Base-by-base conservation (phyloP, 2,329 filamentous ascomycete genomes). In the Ascochyta clinopodiicola region DNA sequence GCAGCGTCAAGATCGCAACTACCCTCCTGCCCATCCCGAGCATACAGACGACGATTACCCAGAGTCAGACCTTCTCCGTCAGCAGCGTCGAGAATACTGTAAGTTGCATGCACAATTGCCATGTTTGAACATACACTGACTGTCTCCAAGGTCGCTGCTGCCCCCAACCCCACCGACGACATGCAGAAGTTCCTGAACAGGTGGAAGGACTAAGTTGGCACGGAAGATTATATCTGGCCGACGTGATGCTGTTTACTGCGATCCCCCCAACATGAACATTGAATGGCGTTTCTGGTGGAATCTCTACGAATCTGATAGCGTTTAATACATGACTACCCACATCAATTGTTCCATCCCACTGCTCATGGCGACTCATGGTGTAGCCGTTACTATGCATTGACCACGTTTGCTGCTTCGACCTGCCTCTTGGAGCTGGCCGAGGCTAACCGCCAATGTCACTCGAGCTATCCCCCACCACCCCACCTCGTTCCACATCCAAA, bases 41-140 rank as follows among this genome's bases (percentile, higher is more conserved):
- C 4, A 73, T 79, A 15, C 79, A 78, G 53, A 84, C 79, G 4
- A 88, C 86, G 3, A 63, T 82, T 7, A 85, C 82, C 3, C 75
- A 79, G 42, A 73, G 75, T 50, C 73, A 81, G 54, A 86, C 84
- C 0, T 83, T 79, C 65, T 80, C 75, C 24, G 76, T 80, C 17
- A 70, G 70, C 42, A 84, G 81, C 61, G 79, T 79, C 57, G 84
- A 85, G 72, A 86, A 87, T 64, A 82, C 84, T 40, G 86, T 87
- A 78, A 67, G 84, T 79, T 37, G 10, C 12, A 12, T 29, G 12
- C 22, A 24, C 22, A 24, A 24, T 7, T 5, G 24, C 21, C 19
- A 32, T 9, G 9, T 29, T 9, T 19, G 25, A 27, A 42, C 36
- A 34, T 36, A 51, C 45, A 54, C 64, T 72, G 60, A 73, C 44